Base-by-base conservation (phyloP, 768 basidiomycete genomes). In the Mycena leptocephala region DNA sequence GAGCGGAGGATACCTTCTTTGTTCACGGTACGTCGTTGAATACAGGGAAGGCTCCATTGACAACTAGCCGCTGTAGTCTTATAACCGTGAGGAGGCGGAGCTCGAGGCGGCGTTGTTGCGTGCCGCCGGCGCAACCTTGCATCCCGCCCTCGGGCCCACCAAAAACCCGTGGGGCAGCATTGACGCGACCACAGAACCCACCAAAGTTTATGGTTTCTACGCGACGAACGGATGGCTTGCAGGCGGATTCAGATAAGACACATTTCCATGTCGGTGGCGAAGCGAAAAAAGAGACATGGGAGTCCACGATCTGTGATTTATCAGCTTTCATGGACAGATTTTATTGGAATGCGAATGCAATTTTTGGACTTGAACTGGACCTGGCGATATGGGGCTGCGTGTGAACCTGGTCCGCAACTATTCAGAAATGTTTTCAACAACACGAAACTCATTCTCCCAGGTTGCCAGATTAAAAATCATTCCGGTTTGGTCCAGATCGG, bases 211-310 rank as follows among this genome's bases (percentile, higher is more conserved):
- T 56, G 86, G 85, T 1, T 87, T 84, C 69, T 85, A 86, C 76
- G 78, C 83, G 8, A 77, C 75, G 20, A 87, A 85, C 69, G 83
- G 82, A 0, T 87, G 87, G 87, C 74, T 86, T 22, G 80, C 85
- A 4, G 85, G 86, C 20, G 85, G 83, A 1, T 86, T 87, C 79
- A 46, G 75, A 46, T 61, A 32, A 73, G 16, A 56, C 35, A 22
- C 56, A 58, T 58, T 58, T 22, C 32, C 56, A 58, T 58, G 10
- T 58, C 56, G 56, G 32, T 58, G 56, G 56, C 56, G 56, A 58
- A 58, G 56, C 56, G 18, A 22, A 58, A 58, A 58, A 56, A 58
- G 33, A 58, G 32, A 58, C 30, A 58, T 35, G 35, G 56, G 56
- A 58, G 32, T 58, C 56, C 56, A 33, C 32, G 56, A 58, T 58